Percentiles rank a stretch among this genome's conserved stretches.
phyloP scores from a whole-genome alignment of 495 filamentous ascomycete species.

The Pyronema domesticum region DNA sequence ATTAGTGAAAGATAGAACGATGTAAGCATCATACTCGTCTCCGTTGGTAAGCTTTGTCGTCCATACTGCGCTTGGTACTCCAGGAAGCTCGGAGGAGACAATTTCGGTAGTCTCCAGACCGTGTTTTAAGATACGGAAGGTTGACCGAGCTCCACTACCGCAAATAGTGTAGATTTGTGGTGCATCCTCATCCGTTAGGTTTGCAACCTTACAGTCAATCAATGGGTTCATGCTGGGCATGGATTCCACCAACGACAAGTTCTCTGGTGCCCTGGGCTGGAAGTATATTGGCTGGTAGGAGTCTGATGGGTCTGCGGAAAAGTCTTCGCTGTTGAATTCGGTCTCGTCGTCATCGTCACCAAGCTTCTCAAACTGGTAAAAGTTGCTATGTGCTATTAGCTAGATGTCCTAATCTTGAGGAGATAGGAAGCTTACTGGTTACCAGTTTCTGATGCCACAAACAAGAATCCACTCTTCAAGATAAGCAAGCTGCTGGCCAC shows the following conservation, averaged over 20 bases:
- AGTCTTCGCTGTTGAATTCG: slow-evolving; percentile 68
- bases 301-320: slow-evolving; percentile 51
- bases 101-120: slow-evolving; percentile 87
- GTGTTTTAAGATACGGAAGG: slow-evolving; percentile 79
- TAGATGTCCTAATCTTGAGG: background rate
- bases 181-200: slow-evolving; percentile 76
- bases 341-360: slow-evolving; percentile 88
- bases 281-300: slow-evolving; percentile 65
- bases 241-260: slow-evolving; percentile 67
- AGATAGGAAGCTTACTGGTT: slow-evolving; percentile 38
- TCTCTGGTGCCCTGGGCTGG: slow-evolving; percentile 58
- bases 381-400: slow-evolving; percentile 32
- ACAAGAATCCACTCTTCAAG: slow-evolving; percentile 88
- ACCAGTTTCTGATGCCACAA: slow-evolving; percentile 78
- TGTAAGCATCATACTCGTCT: slow-evolving; percentile 74
- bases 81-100: slow-evolving; percentile 74
- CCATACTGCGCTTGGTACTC: slow-evolving; percentile 78
- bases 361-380: slow-evolving; percentile 94
- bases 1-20: slow-evolving; percentile 50
- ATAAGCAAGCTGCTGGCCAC: slow-evolving; percentile 73
- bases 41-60: slow-evolving; percentile 70
- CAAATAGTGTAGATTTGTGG: slow-evolving; percentile 91
- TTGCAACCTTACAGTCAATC: slow-evolving; percentile 75
- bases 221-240: slow-evolving; percentile 81
- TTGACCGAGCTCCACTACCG: slow-evolving; percentile 71